Base-by-base conservation (phyloP, 139 green algal genomes). In the Deuterostichococcus epilithicus region DNA sequence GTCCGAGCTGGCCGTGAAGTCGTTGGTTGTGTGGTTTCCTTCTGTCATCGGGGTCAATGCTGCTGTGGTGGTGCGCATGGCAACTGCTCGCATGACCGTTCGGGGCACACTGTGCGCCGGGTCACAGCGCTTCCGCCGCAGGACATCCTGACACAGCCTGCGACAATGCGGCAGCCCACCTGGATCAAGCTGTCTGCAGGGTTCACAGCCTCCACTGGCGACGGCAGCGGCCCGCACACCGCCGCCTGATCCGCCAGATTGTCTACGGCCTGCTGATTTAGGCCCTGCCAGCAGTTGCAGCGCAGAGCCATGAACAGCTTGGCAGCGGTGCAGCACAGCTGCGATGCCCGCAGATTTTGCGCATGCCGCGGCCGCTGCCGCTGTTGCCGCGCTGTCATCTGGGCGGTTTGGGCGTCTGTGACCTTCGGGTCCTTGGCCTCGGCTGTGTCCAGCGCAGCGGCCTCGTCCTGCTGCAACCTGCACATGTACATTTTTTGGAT, bases 251-350 rank as follows among this genome's bases (percentile, higher is more conserved):
- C 36, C 33, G 68, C 22, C 35, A 73, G 18, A 2, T 59, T 18
- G 35, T 73, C 13, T 8, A 59, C 26, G 18, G 30, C 20, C 68
- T 59, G 34, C 26, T 59, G 36, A 18, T 32, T 15, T 4, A 79
- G 34, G n/a, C 74, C 39, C 58, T 66, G 13, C 74, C 65, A 73
- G 65, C 74, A 79, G 30, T 79, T 66, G 39, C 74, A 79, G 38
- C 72, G 74, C 28, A 47, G 20, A 10, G 35, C 22, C 34, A 58
- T 32, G 32, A 52, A 39, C 66, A 39, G n/a, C 33, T 44, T 1
- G n/a, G 52, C 52, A 23, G 52, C 52, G 3, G 52, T 28, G 52
- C 52, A 63, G 52, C 52, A 63, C 13, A 63, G 52, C 52, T 5
- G 52, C 18, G 18, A 5, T 5, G 52, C 52, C 18, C 13, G 52